Evolutionary conservation across 257 asterid species (phyloP).

Genomic region (Sherardia arvensis): DNA sequence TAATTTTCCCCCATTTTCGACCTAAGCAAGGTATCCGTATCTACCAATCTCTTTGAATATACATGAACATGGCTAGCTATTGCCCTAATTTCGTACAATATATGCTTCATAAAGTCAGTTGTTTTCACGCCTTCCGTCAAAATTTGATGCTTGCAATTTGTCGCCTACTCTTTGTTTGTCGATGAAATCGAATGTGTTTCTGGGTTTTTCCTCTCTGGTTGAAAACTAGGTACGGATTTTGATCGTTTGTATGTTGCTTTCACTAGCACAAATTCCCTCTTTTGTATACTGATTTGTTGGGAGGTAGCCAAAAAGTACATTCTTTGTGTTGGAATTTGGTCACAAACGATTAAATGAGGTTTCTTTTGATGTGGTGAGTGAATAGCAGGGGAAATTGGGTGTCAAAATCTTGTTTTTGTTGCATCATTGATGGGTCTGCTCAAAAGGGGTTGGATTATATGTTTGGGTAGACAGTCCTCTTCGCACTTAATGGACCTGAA

Average conservation of each 20-base stretch:
- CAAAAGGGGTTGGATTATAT: background rate
- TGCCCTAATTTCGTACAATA: background rate
- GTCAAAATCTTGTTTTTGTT: background rate
- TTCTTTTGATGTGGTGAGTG: background rate
- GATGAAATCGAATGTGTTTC: background rate
- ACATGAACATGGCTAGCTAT: background rate
- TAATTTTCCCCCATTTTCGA: background rate
- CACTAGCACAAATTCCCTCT: no score
- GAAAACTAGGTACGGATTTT: background rate
- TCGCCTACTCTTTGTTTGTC: background rate
- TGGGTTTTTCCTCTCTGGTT: background rate
- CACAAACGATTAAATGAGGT: background rate
- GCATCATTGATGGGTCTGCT: background rate
- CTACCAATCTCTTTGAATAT: background rate
- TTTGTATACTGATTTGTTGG: background rate
- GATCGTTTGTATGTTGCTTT: background rate
- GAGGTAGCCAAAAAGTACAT: background rate
- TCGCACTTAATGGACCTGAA: background rate
- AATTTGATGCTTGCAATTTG: background rate
- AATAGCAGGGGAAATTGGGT: background rate
- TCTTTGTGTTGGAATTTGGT: background rate
- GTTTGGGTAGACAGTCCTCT: background rate
- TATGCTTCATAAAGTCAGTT: background rate
- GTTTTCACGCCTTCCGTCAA: background rate
- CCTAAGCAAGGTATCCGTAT: slow-evolving; percentile 3